Base-by-base conservation (phyloP, 2,329 filamentous ascomycete species). In the Ophiostoma populinum region DNA sequence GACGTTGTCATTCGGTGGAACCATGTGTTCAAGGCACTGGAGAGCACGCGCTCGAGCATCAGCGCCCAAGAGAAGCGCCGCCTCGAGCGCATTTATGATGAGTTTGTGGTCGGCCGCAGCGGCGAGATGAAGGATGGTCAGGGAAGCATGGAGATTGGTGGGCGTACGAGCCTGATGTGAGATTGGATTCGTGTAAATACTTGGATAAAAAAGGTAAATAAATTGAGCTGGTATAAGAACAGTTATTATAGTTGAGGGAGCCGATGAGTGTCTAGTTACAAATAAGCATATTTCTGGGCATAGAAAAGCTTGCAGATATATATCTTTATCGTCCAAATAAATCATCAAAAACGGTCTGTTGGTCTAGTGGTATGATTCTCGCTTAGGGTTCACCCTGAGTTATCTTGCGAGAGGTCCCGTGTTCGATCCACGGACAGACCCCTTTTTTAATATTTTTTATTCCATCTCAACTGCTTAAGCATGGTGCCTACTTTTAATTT, bases 121-220 rank as follows among this genome's bases (percentile, higher is more conserved):
- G 90, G 90, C 7, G 86, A 95, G 61, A 85, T 98, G 82, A 82
- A 76, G 40, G 87, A 80, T 55, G 90, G 90, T 2, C 82, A 95
- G 56, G 85, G 80, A 0, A 80, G 79, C 38, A 92, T 76, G 54
- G 90, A 95, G 56, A 74, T 98, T 57, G 90, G 90, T 7, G 90
- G 86, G 11, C 65, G 90, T 51, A 87, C 79, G 47, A 95, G 85
- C 57, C 62, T 98, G 56, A 95, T 95, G 90, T 94, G n/a, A n/a
- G n/a, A n/a, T n/a, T n/a, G n/a, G n/a, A n/a, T n/a, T n/a, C n/a
- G n/a, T n/a, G n/a, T n/a, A n/a, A n/a, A n/a, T n/a, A n/a, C n/a
- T n/a, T n/a, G n/a, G n/a, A n/a, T n/a, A n/a, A n/a, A n/a, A n/a
- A n/a, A n/a, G n/a, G n/a, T n/a, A n/a, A n/a, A n/a, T n/a, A n/a